These are phyloP conservation scores for Chlamydomonas reinhardtii DNA, from an alignment of 163 green algal species.

Conservation along the genomic window DNA sequence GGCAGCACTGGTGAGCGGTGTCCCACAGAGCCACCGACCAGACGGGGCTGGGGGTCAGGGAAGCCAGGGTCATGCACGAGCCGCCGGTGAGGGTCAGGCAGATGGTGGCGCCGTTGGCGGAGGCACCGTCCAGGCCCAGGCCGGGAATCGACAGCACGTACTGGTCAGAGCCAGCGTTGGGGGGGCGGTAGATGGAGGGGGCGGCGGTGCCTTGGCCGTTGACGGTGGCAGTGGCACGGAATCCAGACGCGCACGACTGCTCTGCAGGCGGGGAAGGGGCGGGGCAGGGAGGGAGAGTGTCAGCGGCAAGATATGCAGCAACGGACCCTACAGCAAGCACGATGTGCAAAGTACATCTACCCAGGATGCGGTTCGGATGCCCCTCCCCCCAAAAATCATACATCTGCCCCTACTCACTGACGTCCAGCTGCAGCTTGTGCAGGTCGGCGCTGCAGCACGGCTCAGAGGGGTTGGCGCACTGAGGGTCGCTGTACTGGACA, in stretches of 20 bases:
- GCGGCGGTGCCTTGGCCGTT: not conserved
- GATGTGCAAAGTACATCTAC: not conserved
- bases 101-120: not conserved
- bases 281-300: not conserved
- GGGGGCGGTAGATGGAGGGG: not conserved
- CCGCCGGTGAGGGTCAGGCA: not conserved
- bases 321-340: not conserved
- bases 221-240: not conserved
- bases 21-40: not conserved
- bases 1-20: not conserved
- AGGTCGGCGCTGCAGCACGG: not conserved
- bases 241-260: not conserved
- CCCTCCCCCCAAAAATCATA: too few relatives aligned
- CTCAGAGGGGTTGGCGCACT: not conserved
- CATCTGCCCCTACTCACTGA: not conserved
- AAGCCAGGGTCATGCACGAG: not conserved
- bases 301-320: too few relatives aligned
- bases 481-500: not conserved
- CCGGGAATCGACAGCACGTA: not conserved
- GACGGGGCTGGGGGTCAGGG: not conserved
- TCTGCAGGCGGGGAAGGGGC: not conserved
- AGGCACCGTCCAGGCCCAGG: not conserved
- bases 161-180: not conserved
- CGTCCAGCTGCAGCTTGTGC: not conserved
- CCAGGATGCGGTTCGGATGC: too few relatives aligned